These are phyloP conservation scores for Haberlea rhodopensis DNA, from an alignment of 257 asterid genomes.

Conservation along the genomic window DNA sequence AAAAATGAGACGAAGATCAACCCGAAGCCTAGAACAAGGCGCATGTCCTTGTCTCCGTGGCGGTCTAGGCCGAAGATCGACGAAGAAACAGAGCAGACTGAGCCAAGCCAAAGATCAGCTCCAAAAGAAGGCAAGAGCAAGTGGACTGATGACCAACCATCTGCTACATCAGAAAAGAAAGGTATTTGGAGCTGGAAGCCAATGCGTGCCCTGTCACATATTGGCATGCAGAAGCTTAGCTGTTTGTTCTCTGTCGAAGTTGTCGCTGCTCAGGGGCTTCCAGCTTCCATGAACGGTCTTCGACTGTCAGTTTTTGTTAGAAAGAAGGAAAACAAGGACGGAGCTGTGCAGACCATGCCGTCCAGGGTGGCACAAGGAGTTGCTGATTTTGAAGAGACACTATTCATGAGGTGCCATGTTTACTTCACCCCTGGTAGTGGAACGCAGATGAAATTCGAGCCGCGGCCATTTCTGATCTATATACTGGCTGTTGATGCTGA, in stretches of 20 bases:
- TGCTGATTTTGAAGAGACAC: constrained; percentile 91
- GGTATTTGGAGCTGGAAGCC: constrained; percentile 96
- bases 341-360: constrained; percentile 88
- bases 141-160: constrained; percentile 32
- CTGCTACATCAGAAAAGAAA: constrained; percentile 41
- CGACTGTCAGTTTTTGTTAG: constrained; percentile 74
- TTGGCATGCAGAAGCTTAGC: constrained; percentile 80
- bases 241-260: constrained; percentile 86
- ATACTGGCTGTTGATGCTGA: constrained; percentile 80
- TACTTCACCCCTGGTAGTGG: constrained; percentile 64
- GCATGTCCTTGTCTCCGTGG: constrained; percentile 86
- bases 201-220: constrained; percentile 66
- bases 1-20: constrained; percentile 37
- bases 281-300: constrained; percentile 83
- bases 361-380: constrained; percentile 75
- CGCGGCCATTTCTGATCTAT: constrained; percentile 72
- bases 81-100: constrained; percentile 22
- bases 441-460: constrained; percentile 56
- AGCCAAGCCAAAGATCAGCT: constrained; percentile 1
- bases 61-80: constrained; percentile 51
- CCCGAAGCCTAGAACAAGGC: constrained; percentile 64
- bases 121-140: constrained; percentile 24
- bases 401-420: constrained; percentile 75
- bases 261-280: constrained; percentile 64
- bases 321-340: constrained; percentile 72